A percentile compares a stretch with the other conserved stretches of the same genome.
These are phyloP conservation scores for Scedosporium boydii DNA, from an alignment of 2,329 filamentous ascomycete genomes.

Conservation along the genomic window DNA sequence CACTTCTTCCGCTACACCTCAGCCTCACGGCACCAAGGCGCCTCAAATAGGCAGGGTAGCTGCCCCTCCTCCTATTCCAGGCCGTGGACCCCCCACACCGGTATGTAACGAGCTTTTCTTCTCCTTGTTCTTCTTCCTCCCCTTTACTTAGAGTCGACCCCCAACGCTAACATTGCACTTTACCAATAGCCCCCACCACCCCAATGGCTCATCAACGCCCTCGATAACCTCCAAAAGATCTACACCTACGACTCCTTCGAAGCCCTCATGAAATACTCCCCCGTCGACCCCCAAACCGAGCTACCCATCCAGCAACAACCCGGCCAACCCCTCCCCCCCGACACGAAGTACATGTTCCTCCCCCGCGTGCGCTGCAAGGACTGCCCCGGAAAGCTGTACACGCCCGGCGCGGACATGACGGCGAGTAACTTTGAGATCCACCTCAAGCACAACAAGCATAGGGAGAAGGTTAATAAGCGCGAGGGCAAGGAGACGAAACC, in stretches of 20 bases:
- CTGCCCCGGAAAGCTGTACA: constrained; percentile 90
- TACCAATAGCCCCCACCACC: constrained; percentile 64
- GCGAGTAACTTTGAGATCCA: constrained; percentile 91
- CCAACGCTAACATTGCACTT: background rate
- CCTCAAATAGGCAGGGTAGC: constrained; percentile 58
- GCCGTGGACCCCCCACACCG: constrained; percentile 43
- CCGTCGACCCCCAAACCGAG: constrained; percentile 64
- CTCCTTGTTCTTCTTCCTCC: constrained; percentile 4
- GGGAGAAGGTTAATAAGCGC: constrained; percentile 49
- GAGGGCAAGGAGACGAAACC: constrained; percentile 15
- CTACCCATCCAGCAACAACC: constrained; percentile 44
- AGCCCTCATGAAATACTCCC: constrained; percentile 81
- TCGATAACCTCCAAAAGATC: constrained; percentile 58
- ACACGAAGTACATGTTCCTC: constrained; percentile 71
- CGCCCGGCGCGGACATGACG: constrained; percentile 73
- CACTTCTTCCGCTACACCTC: constrained; percentile 20
- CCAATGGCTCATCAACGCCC: constrained; percentile 69
- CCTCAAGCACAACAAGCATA: constrained; percentile 74
- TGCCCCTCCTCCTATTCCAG: constrained; percentile 51
- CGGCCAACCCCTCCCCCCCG: constrained; percentile 44
- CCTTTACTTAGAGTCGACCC: background rate
- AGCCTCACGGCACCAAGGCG: constrained; percentile 27
- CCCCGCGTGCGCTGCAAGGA: constrained; percentile 87
- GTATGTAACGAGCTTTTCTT: constrained; percentile 39
- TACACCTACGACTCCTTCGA: constrained; percentile 83